A percentile compares a stretch with the other conserved stretches of the same genome.
Evolutionary conservation across 2,329 filamentous ascomycete genomes (phyloP).

Genomic region (Massarina eburnea): DNA sequence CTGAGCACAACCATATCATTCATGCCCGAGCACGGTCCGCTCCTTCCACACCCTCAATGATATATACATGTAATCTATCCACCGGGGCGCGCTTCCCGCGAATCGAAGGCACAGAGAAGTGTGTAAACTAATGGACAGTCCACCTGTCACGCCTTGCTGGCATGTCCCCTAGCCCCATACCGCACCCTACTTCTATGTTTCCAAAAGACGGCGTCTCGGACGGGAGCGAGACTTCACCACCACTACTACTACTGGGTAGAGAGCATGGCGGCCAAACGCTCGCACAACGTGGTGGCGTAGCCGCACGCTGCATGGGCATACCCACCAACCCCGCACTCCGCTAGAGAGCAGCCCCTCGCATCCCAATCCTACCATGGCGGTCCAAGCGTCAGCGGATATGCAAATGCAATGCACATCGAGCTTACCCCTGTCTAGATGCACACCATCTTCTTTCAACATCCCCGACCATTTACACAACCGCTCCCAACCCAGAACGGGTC

Average conservation of each 20-base stretch:
- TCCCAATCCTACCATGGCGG: not conserved
- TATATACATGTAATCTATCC: not conserved
- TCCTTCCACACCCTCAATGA: not conserved
- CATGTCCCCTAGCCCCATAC: no score
- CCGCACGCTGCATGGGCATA: not conserved
- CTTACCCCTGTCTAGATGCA: not conserved
- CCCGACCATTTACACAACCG: not conserved
- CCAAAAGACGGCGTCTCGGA: not conserved
- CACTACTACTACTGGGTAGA: no score
- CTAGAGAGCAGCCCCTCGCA: not conserved
- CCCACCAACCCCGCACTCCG: not conserved
- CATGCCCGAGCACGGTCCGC: not conserved
- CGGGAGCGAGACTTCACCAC: no score
- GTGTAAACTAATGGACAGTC: not conserved
- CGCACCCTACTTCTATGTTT: no score
- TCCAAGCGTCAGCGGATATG: conserved; percentile 1
- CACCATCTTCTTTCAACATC: not conserved
- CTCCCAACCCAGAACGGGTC: not conserved
- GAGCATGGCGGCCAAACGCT: not conserved
- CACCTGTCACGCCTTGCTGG: no score
- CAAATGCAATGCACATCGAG: not conserved
- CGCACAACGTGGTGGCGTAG: not conserved
- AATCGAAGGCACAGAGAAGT: not conserved
- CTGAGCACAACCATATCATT: not conserved
- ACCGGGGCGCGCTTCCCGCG: conserved; percentile 7